Conservation (phyloP, 805 yeast species). For the Monosporozyma yasuniensis region DNA sequence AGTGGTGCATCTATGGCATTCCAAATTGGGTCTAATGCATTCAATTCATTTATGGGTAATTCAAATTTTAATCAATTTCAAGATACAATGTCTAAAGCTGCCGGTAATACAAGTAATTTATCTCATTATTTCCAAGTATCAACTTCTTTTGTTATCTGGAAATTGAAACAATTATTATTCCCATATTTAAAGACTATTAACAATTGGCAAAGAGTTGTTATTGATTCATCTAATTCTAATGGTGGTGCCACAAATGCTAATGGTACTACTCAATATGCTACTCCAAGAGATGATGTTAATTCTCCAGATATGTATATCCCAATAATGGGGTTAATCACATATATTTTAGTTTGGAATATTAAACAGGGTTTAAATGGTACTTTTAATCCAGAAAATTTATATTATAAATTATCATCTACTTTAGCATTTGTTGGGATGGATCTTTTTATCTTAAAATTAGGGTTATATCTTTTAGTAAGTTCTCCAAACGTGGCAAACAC, state of each 20-base stretch:
- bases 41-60: conserved; percentile 37
- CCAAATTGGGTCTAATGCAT: conserved; percentile 79
- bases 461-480: conserved; percentile 59
- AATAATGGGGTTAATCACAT: conserved; percentile 82
- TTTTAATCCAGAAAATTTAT: conserved; percentile 88
- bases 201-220: conserved; percentile 63
- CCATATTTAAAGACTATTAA: conserved; percentile 77
- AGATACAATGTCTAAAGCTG: conserved; percentile 37
- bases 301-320: conserved; percentile 98
- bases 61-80: conserved; percentile 52
- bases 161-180: conserved; percentile 63
- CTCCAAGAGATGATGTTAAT: conserved; percentile 79
- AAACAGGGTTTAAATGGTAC: conserved; percentile 79
- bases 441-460: conserved; percentile 63
- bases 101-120: conserved; percentile 39
- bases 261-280: conserved; percentile 29
- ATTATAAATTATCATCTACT: conserved; percentile 78
- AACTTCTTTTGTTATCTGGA: conserved; percentile 72
- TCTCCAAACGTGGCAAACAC: conserved; percentile 7
- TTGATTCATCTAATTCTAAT: conserved; percentile 2
- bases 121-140: conserved; percentile 89
- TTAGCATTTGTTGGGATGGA: conserved; percentile 76
- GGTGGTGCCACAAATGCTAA: conserved; percentile 2
- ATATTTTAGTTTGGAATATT: conserved; percentile 73
- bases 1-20: conserved; percentile 79